Conservation (phyloP, 2,329 filamentous ascomycete genomes). For the Fonsecaea erecta region DNA sequence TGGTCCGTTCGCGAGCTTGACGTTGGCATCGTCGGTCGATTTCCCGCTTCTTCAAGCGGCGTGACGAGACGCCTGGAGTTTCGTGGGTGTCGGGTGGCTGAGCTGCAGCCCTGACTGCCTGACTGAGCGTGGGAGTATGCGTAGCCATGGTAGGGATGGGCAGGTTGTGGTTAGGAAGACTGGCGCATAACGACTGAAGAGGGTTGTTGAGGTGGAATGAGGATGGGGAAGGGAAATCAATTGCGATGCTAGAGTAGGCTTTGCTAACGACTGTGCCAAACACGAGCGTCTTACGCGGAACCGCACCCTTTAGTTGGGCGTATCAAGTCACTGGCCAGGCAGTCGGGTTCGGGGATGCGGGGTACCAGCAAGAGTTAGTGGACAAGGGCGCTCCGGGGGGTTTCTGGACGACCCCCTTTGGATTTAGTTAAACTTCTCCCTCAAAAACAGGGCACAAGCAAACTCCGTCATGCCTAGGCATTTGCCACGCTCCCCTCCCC, state of each 20-base stretch:
- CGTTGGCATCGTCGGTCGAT: constrained; percentile 38
- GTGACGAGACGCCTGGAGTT: constrained; percentile 29
- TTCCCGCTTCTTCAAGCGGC: constrained; percentile 37
- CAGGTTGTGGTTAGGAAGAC: neutral
- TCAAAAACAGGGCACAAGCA: neutral
- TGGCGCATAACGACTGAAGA: constrained; percentile 1
- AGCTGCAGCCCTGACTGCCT: constrained; percentile 1
- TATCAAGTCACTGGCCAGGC: neutral
- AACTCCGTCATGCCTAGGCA: neutral
- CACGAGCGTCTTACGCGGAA: neutral
- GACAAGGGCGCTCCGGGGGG: neutral
- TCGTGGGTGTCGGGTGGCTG: constrained; percentile 21
- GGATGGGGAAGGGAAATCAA: neutral
- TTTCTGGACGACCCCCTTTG: neutral
- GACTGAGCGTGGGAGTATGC: constrained; percentile 1
- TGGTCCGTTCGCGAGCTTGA: constrained; percentile 38
- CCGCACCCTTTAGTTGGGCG: neutral
- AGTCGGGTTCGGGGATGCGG: neutral
- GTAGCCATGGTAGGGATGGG: constrained; percentile 19
- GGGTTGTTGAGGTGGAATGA: neutral
- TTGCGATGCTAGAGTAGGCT: neutral
- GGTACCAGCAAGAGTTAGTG: neutral
- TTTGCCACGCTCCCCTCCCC: neutral
- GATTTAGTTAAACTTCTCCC: neutral
- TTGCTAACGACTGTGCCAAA: neutral